Evolutionary conservation across 768 basidiomycete species (phyloP), one percentile per base, ranked within the genome.

Genomic region (Guyanaporus albipodus): DNA sequence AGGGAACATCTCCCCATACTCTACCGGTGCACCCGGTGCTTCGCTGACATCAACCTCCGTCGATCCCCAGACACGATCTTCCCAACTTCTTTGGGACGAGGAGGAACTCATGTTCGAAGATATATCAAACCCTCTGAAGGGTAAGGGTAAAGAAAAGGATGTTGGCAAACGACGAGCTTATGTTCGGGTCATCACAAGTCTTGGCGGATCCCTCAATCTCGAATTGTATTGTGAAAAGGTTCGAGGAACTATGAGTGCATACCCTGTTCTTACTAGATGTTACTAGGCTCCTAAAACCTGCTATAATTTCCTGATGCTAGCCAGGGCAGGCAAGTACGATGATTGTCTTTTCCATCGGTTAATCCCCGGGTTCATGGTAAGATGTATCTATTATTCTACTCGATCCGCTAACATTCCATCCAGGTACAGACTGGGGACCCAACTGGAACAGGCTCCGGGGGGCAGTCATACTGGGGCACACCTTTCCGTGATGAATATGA

Each of bases 31-130:
- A 34, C 82, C 92, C 4, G 92, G 95, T 41, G 96, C 95, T 4
- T 92, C 93, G 0, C 68, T 99, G 38, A 99, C 96, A 0, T 93
- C 91, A 3, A 98, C 96, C 0, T 85, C 93, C 4, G 77, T 93
- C 46, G 88, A 89, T 55, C 85, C 92, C 11, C 79, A 82, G 46
- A 78, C 76, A 4, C 55, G 61, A 35, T 68, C 70, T 36, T 83
- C 93, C 38, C 83, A 87, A 57, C 79, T 96, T 4, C 71, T 98
- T n/a, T 94, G 93, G 82, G 94, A 99, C 65, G 96, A 98, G 81
- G 96, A 99, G 68, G 95, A 98, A 63, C 73, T 94, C 14, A 99
- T 99, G 96, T 99, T 94, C 55, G 95, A 97, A 66, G 88, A 89
- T 27, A 83, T 99, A 55, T 75, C 83, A 11, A 85, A 85, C 48